A percentile compares a stretch with the other conserved stretches of the same genome.
Evolutionary conservation across 2,329 filamentous ascomycete genomes (phyloP).

Genomic region (Ophiocordyceps sinensis): DNA sequence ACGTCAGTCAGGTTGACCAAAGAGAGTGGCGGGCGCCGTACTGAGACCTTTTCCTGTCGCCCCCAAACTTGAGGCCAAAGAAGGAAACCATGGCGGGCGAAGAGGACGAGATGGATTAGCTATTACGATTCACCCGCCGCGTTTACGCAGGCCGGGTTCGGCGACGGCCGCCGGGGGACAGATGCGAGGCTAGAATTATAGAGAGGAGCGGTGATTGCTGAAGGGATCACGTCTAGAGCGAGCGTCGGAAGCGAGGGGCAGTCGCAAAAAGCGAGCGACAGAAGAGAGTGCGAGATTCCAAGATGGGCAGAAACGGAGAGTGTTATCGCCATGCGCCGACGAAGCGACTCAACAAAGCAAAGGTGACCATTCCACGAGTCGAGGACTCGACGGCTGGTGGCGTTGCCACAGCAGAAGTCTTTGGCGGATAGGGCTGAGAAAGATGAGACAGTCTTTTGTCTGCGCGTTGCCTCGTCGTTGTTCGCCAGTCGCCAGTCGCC

Average conservation of each 20-base stretch:
- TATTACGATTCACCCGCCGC: not conserved
- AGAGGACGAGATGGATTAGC: not conserved
- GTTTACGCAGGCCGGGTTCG: not conserved
- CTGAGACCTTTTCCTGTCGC: slow-evolving; percentile 43
- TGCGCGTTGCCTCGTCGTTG: not conserved
- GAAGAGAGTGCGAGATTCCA: not conserved
- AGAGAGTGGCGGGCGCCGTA: slow-evolving; percentile 8
- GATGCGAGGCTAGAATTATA: no score
- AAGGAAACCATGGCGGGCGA: slow-evolving; percentile 37
- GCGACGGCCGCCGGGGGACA: no score
- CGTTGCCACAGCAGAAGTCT: not conserved
- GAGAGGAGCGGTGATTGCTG: no score
- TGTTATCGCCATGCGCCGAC: not conserved
- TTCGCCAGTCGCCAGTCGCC: no score
- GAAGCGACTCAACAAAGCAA: not conserved
- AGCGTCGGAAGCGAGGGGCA: no score
- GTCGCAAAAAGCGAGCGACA: no score
- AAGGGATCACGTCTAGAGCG: no score
- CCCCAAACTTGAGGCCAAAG: slow-evolving; percentile 40
- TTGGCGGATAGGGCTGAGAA: not conserved
- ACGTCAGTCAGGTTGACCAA: not conserved
- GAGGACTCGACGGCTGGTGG: not conserved
- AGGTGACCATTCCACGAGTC: not conserved
- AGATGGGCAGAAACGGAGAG: not conserved
- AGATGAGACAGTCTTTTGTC: not conserved